Percentiles rank a stretch among this genome's conserved stretches.
Evolutionary conservation across 495 filamentous ascomycete genomes (phyloP).

Genomic region (Xylaria grammica): DNA sequence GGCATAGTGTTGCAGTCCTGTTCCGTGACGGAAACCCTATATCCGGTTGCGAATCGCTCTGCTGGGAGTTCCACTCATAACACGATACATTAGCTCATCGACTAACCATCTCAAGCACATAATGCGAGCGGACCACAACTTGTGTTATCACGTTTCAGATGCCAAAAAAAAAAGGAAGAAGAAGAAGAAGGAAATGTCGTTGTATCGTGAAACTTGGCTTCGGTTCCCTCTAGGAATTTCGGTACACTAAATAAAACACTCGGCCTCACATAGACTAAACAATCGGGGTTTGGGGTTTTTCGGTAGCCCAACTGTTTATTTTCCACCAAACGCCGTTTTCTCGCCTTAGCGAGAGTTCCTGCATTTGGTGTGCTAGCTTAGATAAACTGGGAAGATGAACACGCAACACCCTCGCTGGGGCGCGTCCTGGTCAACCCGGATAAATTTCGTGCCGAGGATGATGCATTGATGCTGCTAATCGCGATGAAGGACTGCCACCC

Average conservation of each 20-base stretch:
- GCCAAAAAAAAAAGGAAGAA: neutral
- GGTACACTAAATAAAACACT: neutral
- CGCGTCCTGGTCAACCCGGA: neutral
- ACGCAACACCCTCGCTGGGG: neutral
- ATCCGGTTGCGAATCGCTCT: neutral
- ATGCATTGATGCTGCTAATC: neutral
- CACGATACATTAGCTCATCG: neutral
- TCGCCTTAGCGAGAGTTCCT: neutral
- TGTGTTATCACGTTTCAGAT: neutral
- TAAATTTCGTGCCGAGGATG: too few relatives aligned
- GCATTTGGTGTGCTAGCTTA: neutral
- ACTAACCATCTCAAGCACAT: neutral
- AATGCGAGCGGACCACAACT: slow-evolving; percentile 1
- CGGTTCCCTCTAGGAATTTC: neutral
- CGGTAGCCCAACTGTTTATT: neutral
- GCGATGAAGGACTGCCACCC: neutral
- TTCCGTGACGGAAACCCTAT: too few relatives aligned
- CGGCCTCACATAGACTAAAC: neutral
- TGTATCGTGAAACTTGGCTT: neutral
- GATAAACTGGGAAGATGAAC: neutral
- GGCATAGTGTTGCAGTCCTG: neutral
- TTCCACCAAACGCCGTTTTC: neutral
- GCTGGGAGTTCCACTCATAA: neutral
- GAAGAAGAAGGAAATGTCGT: too few relatives aligned
- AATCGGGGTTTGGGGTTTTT: neutral